phyloP scores from a whole-genome alignment of 2,329 filamentous ascomycete species.

The Fusarium brachygibbosum region DNA sequence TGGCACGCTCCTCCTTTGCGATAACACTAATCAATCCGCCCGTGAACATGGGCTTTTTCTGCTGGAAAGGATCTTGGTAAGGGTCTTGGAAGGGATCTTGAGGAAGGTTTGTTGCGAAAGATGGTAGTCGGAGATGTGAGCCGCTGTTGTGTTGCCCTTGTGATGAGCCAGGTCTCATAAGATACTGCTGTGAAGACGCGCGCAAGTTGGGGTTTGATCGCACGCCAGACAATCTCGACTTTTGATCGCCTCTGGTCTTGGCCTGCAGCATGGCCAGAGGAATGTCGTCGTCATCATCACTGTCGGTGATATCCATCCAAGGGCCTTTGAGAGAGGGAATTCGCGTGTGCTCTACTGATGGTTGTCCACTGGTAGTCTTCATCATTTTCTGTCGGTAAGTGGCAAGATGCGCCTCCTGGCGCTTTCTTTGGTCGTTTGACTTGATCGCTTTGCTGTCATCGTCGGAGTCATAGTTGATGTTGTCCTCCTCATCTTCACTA shows the following conservation, averaged over 20 bases:
- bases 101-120: slow-evolving; percentile 30
- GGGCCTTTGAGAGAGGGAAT: slow-evolving; percentile 18
- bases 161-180: slow-evolving; percentile 36
- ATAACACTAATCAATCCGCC: slow-evolving; percentile 36
- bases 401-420: slow-evolving; percentile 36
- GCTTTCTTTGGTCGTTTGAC: slow-evolving; percentile 22
- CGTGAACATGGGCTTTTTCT: slow-evolving; percentile 23
- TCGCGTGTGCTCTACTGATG: slow-evolving; percentile 7
- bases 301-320: slow-evolving; percentile 5
- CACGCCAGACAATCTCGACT: slow-evolving; percentile 16
- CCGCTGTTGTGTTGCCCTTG: slow-evolving; percentile 5
- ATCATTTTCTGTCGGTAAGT: slow-evolving; percentile 40
- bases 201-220: slow-evolving; percentile 38
- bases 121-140: slow-evolving; percentile 24
- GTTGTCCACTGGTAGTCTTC: slow-evolving; percentile 33
- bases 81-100: slow-evolving; percentile 38
- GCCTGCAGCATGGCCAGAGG: slow-evolving; percentile 35
- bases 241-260: background rate
- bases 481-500: slow-evolving; percentile 27
- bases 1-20: slow-evolving; percentile 33
- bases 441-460: slow-evolving; percentile 10
- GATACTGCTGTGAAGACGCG: slow-evolving; percentile 24
- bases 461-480: slow-evolving; percentile 37
- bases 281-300: slow-evolving; percentile 32
- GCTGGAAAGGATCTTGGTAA: slow-evolving; percentile 4